Evolutionary conservation across 2,329 filamentous ascomycete species (phyloP), one percentile per base, ranked within the genome.

Genomic region (Cordyceps javanica): DNA sequence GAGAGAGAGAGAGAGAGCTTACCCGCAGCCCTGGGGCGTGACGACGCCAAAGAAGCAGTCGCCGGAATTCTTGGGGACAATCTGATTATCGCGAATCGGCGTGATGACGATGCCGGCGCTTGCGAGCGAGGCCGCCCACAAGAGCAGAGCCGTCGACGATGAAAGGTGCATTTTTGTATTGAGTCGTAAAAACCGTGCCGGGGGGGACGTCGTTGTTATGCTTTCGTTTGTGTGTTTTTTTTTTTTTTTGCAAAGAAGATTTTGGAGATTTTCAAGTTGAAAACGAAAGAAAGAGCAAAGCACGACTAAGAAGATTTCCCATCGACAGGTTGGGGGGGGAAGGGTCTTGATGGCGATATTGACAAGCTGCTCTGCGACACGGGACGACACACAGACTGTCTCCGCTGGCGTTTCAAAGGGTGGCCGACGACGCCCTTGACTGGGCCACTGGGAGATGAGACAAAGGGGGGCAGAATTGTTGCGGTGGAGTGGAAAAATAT

Each of bases 11-110:
- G n/a, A n/a, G n/a, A 19, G 16, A 32, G 73, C 80, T 62, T 66
- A 84, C 82, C 73, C 82, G 77, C 82, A 85, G 34, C 82, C 82
- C 55, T 75, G 70, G 5, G 82, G 80, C 32, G 82, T 84, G 5
- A 76, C 74, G 19, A 81, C 78, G 34, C 82, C 82, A 63, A 78
- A 82, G 63, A 76, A 79, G 66, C 82, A 85, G 66, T 85, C 82
- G 28, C 75, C 77, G 2, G 64, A 36, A 19, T 67, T 63, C 63
- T 74, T 78, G 28, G 71, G 64, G n/a, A 84, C 76, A 34, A 83
- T 72, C 67, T 83, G 80, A 60, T 83, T 70, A 23, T 66, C 59
- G 42, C 68, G 70, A 62, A 84, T 75, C 52, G 81, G 81, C 4
- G 78, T 82, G 65, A 81, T 77, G 66, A 85, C 79, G 50, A 84